Percentiles rank a stretch among this genome's conserved stretches.
Evolutionary conservation across 768 basidiomycete species (phyloP).

Genomic region (Xerocomus brunneocitrinus): DNA sequence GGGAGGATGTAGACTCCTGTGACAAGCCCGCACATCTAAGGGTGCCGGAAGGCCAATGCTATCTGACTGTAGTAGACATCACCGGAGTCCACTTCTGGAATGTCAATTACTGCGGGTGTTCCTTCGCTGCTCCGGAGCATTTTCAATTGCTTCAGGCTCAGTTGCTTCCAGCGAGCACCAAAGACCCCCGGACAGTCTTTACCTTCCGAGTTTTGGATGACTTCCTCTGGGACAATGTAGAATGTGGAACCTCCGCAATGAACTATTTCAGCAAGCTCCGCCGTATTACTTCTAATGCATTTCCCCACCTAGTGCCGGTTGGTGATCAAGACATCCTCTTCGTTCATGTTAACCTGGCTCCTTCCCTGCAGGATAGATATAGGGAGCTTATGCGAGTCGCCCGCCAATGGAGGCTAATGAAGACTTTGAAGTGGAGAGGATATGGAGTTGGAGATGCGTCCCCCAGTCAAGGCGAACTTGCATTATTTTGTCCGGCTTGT

Average conservation of each 20-base stretch:
- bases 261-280: neutral
- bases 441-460: neutral
- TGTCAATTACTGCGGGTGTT: no score
- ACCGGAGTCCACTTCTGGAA: no score
- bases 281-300: neutral
- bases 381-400: neutral
- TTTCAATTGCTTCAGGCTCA: no score
- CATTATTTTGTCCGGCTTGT: neutral
- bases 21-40: no score
- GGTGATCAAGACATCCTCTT: neutral
- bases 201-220: neutral
- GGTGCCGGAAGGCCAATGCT: no score
- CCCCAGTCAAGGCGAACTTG: neutral
- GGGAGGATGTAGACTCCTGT: no score
- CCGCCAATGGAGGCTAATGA: neutral
- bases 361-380: neutral
- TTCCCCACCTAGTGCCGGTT: neutral
- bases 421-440: neutral
- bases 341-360: neutral
- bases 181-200: no score
- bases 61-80: no score
- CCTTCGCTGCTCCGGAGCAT: no score
- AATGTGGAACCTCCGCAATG: neutral
- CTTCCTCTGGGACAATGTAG: neutral
- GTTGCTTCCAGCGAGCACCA: no score